These are phyloP conservation scores for Xylaria longipes DNA, from an alignment of 495 filamentous ascomycete species.

Conservation along the genomic window DNA sequence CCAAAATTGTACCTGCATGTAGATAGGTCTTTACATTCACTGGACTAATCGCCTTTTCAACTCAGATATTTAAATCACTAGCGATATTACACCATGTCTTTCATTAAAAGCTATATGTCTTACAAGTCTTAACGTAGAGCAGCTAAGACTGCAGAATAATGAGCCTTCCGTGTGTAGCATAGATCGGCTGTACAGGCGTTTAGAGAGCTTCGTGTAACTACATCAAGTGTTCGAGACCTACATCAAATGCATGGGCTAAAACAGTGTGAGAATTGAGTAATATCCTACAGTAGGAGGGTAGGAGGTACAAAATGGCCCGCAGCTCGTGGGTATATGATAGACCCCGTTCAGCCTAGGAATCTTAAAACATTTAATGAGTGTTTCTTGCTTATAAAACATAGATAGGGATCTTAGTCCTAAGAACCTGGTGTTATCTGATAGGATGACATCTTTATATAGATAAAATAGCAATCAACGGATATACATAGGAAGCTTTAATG, in stretches of 20 bases:
- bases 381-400: not conserved
- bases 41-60: too few species aligned
- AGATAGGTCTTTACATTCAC: too few species aligned
- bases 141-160: too few species aligned
- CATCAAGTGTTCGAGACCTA: not conserved
- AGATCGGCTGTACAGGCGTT: too few species aligned
- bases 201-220: not conserved
- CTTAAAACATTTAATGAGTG: not conserved
- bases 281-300: not conserved
- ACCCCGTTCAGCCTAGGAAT: not conserved
- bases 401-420: not conserved
- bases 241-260: not conserved
- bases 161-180: too few species aligned
- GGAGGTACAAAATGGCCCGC: not conserved
- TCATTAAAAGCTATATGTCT: too few species aligned
- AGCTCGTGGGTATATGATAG: not conserved
- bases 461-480: not conserved
- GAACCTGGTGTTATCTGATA: not conserved
- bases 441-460: not conserved
- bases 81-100: too few species aligned
- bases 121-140: too few species aligned
- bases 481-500: not conserved
- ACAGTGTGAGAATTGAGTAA: too few species aligned
- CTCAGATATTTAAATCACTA: too few species aligned
- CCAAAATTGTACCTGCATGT: too few species aligned